These are phyloP conservation scores for Diaporthe vaccinii DNA, from an alignment of 2,329 filamentous ascomycete genomes.

Conservation along the genomic window DNA sequence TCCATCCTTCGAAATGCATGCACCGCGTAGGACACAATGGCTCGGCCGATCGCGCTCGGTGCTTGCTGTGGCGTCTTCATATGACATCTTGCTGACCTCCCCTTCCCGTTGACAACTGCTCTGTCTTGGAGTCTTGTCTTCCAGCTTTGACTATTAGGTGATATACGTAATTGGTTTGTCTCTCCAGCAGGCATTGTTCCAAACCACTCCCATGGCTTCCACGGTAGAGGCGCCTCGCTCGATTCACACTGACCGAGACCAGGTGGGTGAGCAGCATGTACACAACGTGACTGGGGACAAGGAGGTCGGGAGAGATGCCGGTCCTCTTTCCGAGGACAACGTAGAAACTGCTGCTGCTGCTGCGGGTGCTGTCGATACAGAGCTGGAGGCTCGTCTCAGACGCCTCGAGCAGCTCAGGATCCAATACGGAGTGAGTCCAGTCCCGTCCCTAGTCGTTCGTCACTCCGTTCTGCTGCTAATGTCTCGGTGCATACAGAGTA, in stretches of 20 bases:
- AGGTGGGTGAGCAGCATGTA: neutral
- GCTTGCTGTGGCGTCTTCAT: neutral
- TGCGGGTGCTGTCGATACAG: neutral
- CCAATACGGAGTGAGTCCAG: neutral
- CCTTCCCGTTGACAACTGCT: neutral
- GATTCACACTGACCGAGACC: neutral
- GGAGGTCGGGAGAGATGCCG: too few relatives aligned
- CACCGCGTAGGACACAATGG: neutral
- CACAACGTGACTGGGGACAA: neutral
- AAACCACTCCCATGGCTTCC: neutral
- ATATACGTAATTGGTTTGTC: neutral
- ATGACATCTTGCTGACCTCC: neutral
- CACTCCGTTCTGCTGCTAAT: neutral
- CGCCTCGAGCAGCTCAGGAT: neutral
- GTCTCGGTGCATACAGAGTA: neutral
- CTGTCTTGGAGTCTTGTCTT: neutral
- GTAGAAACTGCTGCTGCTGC: neutral
- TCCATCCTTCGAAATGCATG: neutral
- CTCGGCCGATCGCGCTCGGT: neutral
- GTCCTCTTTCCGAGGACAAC: too few relatives aligned
- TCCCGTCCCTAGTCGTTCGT: rapidly evolving
- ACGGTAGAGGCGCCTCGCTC: neutral
- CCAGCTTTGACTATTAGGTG: too few relatives aligned
- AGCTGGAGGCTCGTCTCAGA: neutral
- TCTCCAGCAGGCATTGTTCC: neutral